A percentile compares a stretch with the other conserved stretches of the same genome.
phyloP scores from a whole-genome alignment of 345 rosid species.

The Moricandia moricandioides region DNA sequence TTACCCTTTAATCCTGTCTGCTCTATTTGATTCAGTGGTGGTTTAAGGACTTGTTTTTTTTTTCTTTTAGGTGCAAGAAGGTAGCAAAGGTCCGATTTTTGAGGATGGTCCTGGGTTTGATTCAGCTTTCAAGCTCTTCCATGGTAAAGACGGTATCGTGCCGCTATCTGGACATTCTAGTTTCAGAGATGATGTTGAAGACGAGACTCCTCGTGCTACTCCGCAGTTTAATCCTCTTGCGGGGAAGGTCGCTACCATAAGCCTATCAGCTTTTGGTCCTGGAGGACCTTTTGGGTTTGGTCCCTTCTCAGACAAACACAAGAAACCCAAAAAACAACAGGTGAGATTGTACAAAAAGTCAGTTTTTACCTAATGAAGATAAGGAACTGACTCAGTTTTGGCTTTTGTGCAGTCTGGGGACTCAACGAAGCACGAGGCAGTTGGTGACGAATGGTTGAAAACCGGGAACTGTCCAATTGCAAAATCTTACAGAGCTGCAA shows the following conservation, averaged over 20 bases:
- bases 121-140: conserved; percentile 72
- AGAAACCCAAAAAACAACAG: conserved; percentile 61
- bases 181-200: conserved; percentile 16
- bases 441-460: conserved; percentile 73
- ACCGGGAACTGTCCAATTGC: conserved; percentile 87
- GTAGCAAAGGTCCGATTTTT: conserved; percentile 79
- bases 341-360: conserved; percentile 34
- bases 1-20: neutral
- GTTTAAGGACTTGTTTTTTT: neutral
- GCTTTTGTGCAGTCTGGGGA: conserved; percentile 46
- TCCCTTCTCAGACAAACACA: conserved; percentile 51
- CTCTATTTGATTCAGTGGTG: neutral
- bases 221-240: conserved; percentile 74
- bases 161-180: conserved; percentile 56
- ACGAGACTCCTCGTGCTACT: conserved; percentile 19
- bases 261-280: conserved; percentile 72
- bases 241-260: conserved; percentile 66
- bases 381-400: neutral
- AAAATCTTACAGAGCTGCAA: conserved; percentile 75
- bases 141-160: conserved; percentile 80
- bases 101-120: conserved; percentile 83
- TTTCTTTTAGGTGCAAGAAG: conserved; percentile 45
- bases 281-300: conserved; percentile 80
- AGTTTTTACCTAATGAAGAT: neutral
- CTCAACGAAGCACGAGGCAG: conserved; percentile 61